Percentiles rank a stretch among this genome's conserved stretches.
Conservation (phyloP, 345 rosid genomes). For the Populus tremula region DNA sequence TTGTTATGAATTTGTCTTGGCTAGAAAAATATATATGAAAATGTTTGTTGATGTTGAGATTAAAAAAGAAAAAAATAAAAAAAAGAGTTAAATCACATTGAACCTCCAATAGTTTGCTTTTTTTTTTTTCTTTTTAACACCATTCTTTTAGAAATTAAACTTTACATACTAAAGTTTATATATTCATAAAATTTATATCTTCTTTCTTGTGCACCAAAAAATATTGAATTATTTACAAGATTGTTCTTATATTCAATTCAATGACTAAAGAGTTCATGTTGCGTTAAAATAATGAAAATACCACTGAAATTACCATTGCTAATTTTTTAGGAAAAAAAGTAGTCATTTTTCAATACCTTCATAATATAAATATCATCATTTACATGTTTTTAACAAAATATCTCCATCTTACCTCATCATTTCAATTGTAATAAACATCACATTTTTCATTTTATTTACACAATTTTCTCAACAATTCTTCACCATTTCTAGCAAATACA, state of each 20-base stretch:
- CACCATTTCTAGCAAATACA: neutral
- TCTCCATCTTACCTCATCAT: neutral
- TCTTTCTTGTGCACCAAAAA: too few species aligned
- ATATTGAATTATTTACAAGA: too few species aligned
- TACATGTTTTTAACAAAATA: neutral
- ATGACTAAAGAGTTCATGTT: too few species aligned
- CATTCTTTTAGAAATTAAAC: neutral
- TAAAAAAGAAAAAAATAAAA: neutral
- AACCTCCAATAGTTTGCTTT: accelerated
- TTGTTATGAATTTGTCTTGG: too few species aligned
- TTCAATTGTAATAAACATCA: neutral
- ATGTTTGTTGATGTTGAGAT: neutral
- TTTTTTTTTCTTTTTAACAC: neutral
- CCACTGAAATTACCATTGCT: too few species aligned
- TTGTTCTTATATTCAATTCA: too few species aligned
- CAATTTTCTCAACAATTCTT: neutral
- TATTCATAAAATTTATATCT: neutral
- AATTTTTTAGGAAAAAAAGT: neutral
- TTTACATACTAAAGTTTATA: neutral
- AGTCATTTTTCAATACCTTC: neutral
- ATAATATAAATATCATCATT: neutral
- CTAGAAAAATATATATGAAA: too few species aligned
- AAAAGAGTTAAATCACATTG: neutral
- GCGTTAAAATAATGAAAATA: too few species aligned
- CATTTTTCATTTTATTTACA: neutral